Evolutionary conservation across 1,139 yeast genomes (phyloP), one percentile per base, ranked within the genome.

Genomic region (Yamadazyma kanchanaburiensis): DNA sequence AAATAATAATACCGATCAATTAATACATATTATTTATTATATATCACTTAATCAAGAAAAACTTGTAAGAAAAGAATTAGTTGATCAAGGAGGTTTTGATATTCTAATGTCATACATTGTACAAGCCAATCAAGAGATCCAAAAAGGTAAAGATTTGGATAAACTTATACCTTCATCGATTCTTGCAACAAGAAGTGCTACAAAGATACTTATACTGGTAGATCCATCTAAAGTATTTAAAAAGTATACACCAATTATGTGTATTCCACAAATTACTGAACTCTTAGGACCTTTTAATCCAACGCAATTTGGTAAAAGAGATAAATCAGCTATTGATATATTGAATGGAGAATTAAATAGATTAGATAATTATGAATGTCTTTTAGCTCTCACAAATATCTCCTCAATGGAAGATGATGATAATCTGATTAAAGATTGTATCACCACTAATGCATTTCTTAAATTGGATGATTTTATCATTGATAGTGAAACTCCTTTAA

Each of bases 331-430:
- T 7, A 32, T 30, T 3, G 45, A 39, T 4, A 30, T 39, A 7
- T 40, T 55, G 14, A 40, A 48, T 26, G 61, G 60, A 4, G 28
- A 39, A 2, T 44, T 62, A 37, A 55, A 64, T 0, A 38, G 35
- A 12, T 35, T 62, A 10, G 80, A 73, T 37, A 57, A 57, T 21
- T 69, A 64, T 38, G 74, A 70, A 39, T 42, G 68, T 0, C 48
- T 75, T 12, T 46, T 72, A 24, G 74, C 80, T 0, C 51, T 75
- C 24, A 70, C 77, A 3, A 75, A 75, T 42, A 36, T 75, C 3
- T 54, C 78, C 0, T 57, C 70, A 0, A 34, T 53, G 5, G 23
- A 33, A 3, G 39, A 37, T 15, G 52, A 56, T 1, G 53, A 57
- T 12, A 22, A 45, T 1, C 57, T 49, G 1, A 38, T 64, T 11